Conservation (phyloP, 495 filamentous ascomycete genomes). For the Podospora appendiculata region DNA sequence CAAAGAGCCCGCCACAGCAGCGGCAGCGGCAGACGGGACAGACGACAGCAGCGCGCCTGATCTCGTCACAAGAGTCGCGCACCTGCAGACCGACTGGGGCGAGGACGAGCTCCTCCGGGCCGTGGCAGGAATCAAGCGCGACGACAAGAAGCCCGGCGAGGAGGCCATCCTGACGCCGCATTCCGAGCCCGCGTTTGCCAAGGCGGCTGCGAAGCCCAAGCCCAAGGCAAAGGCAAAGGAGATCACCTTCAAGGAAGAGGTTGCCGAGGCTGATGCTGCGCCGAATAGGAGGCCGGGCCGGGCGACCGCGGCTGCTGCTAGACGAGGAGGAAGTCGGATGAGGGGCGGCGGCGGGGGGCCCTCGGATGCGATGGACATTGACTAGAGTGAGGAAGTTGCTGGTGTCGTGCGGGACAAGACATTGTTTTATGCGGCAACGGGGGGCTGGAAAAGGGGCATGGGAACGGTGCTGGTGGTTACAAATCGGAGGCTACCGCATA, state of each 20-base stretch:
- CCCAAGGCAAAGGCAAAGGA: constrained; percentile 20
- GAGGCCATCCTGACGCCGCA: constrained; percentile 8
- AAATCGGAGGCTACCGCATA: no score
- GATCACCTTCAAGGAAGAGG: background rate
- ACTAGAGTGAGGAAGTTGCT: background rate
- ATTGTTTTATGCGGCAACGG: no score
- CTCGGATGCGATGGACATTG: constrained; percentile 7
- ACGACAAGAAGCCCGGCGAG: constrained; percentile 19
- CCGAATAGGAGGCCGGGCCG: constrained; percentile 3
- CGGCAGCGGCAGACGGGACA: background rate
- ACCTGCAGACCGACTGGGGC: constrained; percentile 28
- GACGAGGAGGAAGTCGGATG: background rate
- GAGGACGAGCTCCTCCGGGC: constrained; percentile 31
- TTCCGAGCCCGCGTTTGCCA: background rate
- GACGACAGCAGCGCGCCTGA: constrained; percentile 14
- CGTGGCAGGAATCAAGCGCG: constrained; percentile 24
- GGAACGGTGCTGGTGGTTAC: no score
- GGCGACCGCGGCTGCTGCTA: constrained; percentile 3
- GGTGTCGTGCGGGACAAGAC: no score
- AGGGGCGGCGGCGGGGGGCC: background rate
- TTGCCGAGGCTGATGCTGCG: background rate
- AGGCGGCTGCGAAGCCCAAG: background rate
- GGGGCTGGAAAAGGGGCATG: no score
- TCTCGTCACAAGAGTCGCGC: constrained; percentile 19
- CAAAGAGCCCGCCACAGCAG: constrained; percentile 11